A percentile compares a stretch with the other conserved stretches of the same genome.
phyloP scores from a whole-genome alignment of 768 basidiomycete genomes.

The Leccinum uliginosum region DNA sequence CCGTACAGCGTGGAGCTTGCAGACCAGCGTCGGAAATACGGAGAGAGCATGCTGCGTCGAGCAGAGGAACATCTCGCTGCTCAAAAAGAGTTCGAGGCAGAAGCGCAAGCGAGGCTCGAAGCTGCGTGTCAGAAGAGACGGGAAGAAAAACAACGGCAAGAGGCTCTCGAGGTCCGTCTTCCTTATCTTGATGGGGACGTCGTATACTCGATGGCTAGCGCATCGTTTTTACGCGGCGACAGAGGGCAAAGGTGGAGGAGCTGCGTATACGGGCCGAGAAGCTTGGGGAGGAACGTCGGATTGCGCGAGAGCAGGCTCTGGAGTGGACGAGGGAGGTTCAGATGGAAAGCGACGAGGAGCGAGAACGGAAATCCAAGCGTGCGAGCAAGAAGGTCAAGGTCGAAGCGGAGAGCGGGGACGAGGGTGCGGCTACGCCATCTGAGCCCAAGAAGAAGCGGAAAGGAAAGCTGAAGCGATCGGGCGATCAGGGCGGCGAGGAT shows the following conservation, averaged over 20 bases:
- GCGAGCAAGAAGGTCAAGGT: constrained; percentile 49
- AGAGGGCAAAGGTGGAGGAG: constrained; percentile 64
- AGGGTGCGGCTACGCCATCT: constrained; percentile 27
- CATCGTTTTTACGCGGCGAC: not conserved
- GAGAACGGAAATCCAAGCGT: constrained; percentile 60
- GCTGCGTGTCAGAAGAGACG: constrained; percentile 73
- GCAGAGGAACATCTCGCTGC: not conserved
- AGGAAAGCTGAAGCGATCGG: constrained; percentile 61
- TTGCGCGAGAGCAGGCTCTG: constrained; percentile 74
- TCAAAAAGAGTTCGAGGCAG: constrained; percentile 69
- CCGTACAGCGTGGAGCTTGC: constrained; percentile 88
- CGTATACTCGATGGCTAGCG: not conserved
- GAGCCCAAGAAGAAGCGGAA: constrained; percentile 79
- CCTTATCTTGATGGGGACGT: not conserved
- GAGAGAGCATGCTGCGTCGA: constrained; percentile 71
- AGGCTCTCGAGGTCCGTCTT: constrained; percentile 59
- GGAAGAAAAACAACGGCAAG: constrained; percentile 69
- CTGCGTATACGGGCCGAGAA: constrained; percentile 68
- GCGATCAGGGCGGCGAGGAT: constrained; percentile 47
- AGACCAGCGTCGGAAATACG: constrained; percentile 86
- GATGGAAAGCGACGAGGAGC: constrained; percentile 74
- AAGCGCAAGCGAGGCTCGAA: constrained; percentile 69
- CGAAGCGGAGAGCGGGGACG: constrained; percentile 49
- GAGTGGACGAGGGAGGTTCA: constrained; percentile 70
- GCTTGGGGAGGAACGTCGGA: constrained; percentile 74